A percentile compares a stretch with the other conserved stretches of the same genome.
phyloP scores from a whole-genome alignment of 768 basidiomycete genomes.

The Trametes maxima region DNA sequence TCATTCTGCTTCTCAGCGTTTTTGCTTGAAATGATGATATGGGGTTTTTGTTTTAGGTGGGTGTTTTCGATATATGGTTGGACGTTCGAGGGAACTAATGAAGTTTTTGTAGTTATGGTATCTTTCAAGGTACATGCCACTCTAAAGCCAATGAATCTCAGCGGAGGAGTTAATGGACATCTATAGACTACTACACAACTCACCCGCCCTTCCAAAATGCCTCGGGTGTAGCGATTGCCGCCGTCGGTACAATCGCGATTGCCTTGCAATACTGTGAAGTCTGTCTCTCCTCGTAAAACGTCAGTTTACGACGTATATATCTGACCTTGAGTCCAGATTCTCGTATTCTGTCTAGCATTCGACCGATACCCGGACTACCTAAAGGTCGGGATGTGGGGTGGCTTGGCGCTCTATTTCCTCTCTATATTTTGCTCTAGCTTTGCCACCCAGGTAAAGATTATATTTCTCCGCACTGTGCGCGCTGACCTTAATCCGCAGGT shows the following conservation, averaged over 20 bases:
- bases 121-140: slow-evolving; percentile 25
- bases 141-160: not conserved
- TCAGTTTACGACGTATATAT: no score
- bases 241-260: slow-evolving; percentile 25
- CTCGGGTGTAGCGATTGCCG: slow-evolving; percentile 24
- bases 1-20: slow-evolving; percentile 27
- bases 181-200: slow-evolving; percentile 27
- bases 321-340: not conserved
- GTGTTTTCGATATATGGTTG: not conserved
- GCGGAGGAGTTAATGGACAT: not conserved
- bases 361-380: slow-evolving; percentile 26
- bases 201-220: slow-evolving; percentile 24
- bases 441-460: slow-evolving; percentile 17
- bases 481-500: slow-evolving; percentile 15
- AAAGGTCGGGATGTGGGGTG: slow-evolving; percentile 22
- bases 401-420: slow-evolving; percentile 18
- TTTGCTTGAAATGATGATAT: slow-evolving; percentile 28
- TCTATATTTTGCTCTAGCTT: slow-evolving; percentile 28
- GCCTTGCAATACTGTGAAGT: slow-evolving; percentile 29
- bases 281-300: not conserved
- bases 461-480: not conserved
- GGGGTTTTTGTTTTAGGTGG: slow-evolving; percentile 30
- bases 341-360: slow-evolving; percentile 22
- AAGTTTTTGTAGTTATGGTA: slow-evolving; percentile 23
- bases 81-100: not conserved